Conservation (phyloP, 108 stramenopile genomes). For the Seminavis robusta region DNA sequence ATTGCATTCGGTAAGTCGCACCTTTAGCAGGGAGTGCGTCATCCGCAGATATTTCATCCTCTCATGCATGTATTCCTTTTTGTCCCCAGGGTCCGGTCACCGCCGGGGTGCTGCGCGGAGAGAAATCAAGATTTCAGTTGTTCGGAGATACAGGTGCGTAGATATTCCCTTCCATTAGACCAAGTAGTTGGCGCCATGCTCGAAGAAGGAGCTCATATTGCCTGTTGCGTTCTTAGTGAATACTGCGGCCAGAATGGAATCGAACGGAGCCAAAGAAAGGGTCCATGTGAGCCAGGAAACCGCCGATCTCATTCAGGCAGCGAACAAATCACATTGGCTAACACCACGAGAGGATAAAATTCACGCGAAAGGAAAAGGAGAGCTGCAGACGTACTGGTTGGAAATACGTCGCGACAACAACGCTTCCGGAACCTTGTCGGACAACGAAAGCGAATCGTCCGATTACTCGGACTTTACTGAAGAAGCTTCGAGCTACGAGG, state of each 20-base stretch:
- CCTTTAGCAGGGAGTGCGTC: not conserved
- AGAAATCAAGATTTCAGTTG: conserved; percentile 48
- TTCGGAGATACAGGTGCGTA: conserved; percentile 40
- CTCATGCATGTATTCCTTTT: not conserved
- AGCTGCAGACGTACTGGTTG: conserved; percentile 50
- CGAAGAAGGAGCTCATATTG: conserved; percentile 20
- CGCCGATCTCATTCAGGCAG: conserved; percentile 26
- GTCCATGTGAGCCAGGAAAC: conserved; percentile 49
- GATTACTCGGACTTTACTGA: not conserved
- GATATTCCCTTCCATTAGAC: not conserved
- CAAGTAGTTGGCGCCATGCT: not conserved
- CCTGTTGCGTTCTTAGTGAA: conserved; percentile 23
- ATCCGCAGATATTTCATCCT: not conserved
- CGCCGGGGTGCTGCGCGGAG: conserved; percentile 53
- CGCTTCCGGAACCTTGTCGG: not conserved
- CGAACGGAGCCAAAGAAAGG: conserved; percentile 20
- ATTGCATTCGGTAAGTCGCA: conserved; percentile 27
- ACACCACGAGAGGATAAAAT: conserved; percentile 27
- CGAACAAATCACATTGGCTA: conserved; percentile 36
- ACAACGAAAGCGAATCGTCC: not conserved
- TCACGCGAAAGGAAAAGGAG: conserved; percentile 53
- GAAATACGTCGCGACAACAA: not conserved
- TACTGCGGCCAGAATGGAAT: conserved; percentile 44
- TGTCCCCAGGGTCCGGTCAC: conserved; percentile 44
- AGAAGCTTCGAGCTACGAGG: not conserved